Conservation (phyloP, 2,329 filamentous ascomycete genomes). For the Colletotrichum siamense region DNA sequence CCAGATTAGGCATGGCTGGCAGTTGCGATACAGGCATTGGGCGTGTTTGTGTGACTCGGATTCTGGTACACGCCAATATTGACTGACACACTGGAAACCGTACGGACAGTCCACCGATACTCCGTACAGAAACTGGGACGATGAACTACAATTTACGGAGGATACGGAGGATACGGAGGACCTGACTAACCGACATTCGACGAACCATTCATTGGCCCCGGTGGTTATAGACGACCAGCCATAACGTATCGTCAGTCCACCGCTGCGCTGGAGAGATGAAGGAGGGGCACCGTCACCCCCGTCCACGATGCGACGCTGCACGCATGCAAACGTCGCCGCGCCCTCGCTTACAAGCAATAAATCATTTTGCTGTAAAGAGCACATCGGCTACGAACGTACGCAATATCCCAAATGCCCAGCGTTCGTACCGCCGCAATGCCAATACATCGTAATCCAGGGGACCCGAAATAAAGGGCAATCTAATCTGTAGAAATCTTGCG, state of each 20-base stretch:
- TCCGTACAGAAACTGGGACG: background rate
- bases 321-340: background rate
- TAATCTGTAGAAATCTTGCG: background rate
- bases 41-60: background rate
- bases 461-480: background rate
- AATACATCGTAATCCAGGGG: background rate
- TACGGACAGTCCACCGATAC: background rate
- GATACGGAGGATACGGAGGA: background rate
- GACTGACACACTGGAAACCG: background rate
- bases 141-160: background rate
- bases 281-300: background rate
- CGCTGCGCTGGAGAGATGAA: background rate
- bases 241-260: background rate
- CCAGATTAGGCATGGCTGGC: background rate
- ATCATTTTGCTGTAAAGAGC: background rate
- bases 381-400: background rate
- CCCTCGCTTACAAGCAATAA: background rate
- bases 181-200: slow-evolving; percentile 9
- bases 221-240: background rate
- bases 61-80: background rate
- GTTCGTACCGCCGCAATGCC: background rate
- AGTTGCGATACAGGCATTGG: background rate
- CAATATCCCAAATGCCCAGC: background rate
- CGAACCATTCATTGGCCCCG: background rate
- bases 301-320: slow-evolving; percentile 1